phyloP scores from a whole-genome alignment of 148 eudicot species.

The Chenopodium album region DNA sequence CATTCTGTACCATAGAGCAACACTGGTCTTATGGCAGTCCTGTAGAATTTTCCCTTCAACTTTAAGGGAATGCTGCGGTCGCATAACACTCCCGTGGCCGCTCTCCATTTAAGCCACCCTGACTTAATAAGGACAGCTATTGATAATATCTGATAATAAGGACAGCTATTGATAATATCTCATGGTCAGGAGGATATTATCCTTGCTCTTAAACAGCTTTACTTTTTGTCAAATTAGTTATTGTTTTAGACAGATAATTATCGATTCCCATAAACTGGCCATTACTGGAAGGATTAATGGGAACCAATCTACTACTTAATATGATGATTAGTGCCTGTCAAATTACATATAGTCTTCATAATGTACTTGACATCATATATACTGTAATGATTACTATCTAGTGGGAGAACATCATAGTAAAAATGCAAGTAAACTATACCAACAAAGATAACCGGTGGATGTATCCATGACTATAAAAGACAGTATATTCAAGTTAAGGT shows the following conservation, averaged over 20 bases:
- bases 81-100: no score
- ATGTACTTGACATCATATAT: neutral
- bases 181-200: neutral
- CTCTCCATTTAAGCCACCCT: no score
- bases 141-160: no score
- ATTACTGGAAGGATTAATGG: neutral
- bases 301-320: neutral
- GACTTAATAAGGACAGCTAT: no score
- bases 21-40: no score
- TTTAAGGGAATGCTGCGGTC: no score
- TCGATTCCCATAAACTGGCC: neutral
- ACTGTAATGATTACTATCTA: neutral
- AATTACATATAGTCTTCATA: neutral
- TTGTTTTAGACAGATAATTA: neutral
- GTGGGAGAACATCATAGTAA: neutral
- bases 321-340: no score
- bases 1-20: no score
- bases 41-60: no score
- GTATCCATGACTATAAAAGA: neutral
- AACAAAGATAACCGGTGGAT: neutral
- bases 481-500: neutral
- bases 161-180: neutral
- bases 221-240: neutral
- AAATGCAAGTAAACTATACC: neutral
- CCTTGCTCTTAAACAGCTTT: neutral